Percentiles rank a stretch among this genome's conserved stretches.
phyloP scores from a whole-genome alignment of 2,329 filamentous ascomycete genomes.

The Fusarium duplospermum region DNA sequence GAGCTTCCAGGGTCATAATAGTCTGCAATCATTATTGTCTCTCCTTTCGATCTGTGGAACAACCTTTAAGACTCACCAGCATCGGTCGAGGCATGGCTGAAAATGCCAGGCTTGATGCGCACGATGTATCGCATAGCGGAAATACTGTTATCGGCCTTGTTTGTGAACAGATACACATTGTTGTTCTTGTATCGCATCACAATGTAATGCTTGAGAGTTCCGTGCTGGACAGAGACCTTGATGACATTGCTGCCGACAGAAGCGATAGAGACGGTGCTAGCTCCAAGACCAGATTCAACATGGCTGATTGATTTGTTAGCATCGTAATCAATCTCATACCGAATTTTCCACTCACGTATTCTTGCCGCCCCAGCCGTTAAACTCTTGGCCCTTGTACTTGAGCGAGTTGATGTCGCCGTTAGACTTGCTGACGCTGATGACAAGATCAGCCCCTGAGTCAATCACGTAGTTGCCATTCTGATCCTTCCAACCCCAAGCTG shows the following conservation, averaged over 20 bases:
- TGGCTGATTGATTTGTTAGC: conserved; percentile 28
- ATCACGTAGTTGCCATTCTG: conserved; percentile 53
- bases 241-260: conserved; percentile 46
- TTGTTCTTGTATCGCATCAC: conserved; percentile 51
- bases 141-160: conserved; percentile 53
- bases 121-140: conserved; percentile 55
- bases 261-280: conserved; percentile 47
- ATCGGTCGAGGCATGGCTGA: conserved; percentile 43
- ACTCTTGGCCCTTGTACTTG: conserved; percentile 48
- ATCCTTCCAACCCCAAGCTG: conserved; percentile 55
- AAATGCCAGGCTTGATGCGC: conserved; percentile 47
- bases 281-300: conserved; percentile 47
- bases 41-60: neutral
- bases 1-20: conserved; percentile 49
- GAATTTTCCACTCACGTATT: conserved; percentile 34
- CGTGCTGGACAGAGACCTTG: conserved; percentile 50
- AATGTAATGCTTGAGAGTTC: conserved; percentile 51
- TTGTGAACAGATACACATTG: conserved; percentile 57
- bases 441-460: conserved; percentile 47
- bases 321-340: rapidly evolving
- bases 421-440: conserved; percentile 50
- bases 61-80: conserved; percentile 5
- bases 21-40: conserved; percentile 13
- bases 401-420: conserved; percentile 51
- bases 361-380: conserved; percentile 46